These are phyloP conservation scores for Botrytis sinoallii DNA, from an alignment of 2,329 filamentous ascomycete genomes.

Conservation along the genomic window DNA sequence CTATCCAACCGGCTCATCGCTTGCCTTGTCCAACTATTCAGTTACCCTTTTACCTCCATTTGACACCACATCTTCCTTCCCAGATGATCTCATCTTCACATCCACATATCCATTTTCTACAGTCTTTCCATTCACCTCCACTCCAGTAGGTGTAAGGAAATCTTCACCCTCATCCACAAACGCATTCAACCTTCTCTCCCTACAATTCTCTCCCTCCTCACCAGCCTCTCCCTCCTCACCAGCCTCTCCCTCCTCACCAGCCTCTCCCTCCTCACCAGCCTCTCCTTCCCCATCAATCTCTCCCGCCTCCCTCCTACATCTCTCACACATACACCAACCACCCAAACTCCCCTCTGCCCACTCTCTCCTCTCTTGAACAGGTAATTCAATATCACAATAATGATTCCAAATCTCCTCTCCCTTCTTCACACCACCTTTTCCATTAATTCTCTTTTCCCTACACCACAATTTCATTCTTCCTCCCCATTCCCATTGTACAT, in stretches of 20 bases:
- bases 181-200: not conserved
- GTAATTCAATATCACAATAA: conserved; percentile 83
- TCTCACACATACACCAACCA: conserved; percentile 80
- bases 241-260: not conserved
- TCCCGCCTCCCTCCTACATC: conserved; percentile 71
- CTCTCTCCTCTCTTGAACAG: conserved; percentile 77
- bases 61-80: not conserved
- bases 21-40: not conserved
- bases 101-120: not conserved
- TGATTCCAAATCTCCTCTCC: conserved; percentile 90
- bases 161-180: not conserved
- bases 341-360: conserved; percentile 88
- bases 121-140: not conserved
- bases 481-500: conserved; percentile 92
- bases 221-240: not conserved
- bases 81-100: no score
- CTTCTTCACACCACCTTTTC: conserved; percentile 61
- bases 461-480: conserved; percentile 71
- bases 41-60: not conserved
- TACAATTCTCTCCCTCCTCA: not conserved
- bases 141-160: not conserved
- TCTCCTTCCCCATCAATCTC: conserved; percentile 8
- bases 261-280: not conserved
- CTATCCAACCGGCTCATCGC: not conserved
- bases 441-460: conserved; percentile 55